These are phyloP conservation scores for Chenopodium berlandieri DNA, from an alignment of 148 eudicot species.

Conservation along the genomic window DNA sequence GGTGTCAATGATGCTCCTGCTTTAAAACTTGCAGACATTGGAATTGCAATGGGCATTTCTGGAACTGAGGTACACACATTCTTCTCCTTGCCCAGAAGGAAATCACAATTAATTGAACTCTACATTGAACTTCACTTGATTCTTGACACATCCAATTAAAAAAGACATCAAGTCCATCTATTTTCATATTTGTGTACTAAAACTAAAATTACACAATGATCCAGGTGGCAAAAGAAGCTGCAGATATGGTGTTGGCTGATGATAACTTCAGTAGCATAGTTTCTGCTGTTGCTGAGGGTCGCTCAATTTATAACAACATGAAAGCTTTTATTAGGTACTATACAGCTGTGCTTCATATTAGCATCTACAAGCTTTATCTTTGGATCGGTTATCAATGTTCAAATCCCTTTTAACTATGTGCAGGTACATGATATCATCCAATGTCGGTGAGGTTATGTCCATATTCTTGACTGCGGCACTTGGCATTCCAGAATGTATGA, in stretches of 20 bases:
- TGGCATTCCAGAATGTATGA: slow-evolving; percentile 85
- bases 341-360: neutral
- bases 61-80: slow-evolving; percentile 71
- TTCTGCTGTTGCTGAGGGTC: slow-evolving; percentile 87
- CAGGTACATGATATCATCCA: slow-evolving; percentile 98
- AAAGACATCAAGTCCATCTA: too few relatives aligned
- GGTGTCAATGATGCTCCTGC: slow-evolving; percentile 98
- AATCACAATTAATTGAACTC: neutral
- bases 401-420: neutral
- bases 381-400: neutral
- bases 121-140: neutral
- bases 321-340: slow-evolving; percentile 86
- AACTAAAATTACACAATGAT: neutral
- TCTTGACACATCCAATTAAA: neutral
- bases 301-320: slow-evolving; percentile 89
- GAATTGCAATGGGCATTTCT: slow-evolving; percentile 89
- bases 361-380: neutral
- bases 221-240: slow-evolving; percentile 95
- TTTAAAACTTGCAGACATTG: slow-evolving; percentile 83
- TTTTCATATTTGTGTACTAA: neutral
- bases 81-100: neutral
- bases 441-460: slow-evolving; percentile 86
- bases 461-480: slow-evolving; percentile 89
- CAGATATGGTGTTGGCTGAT: slow-evolving; percentile 92
- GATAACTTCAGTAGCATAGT: slow-evolving; percentile 92